Evolutionary conservation across 2,329 filamentous ascomycete genomes (phyloP).

Genomic region (Balansia obtecta): DNA sequence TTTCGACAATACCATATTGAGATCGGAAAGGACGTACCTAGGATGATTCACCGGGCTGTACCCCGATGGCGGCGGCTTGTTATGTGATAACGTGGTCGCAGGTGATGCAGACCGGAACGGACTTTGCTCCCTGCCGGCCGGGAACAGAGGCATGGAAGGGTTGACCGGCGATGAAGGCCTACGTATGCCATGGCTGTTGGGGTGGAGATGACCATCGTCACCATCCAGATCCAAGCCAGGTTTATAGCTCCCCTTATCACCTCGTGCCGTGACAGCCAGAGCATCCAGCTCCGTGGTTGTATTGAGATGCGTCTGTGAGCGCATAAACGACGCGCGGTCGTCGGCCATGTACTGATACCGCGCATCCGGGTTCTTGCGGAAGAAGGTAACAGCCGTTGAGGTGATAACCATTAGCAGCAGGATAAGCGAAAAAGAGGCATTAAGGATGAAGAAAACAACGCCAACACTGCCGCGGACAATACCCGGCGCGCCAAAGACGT

Average conservation of each 20-base stretch:
- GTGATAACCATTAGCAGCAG: constrained; percentile 63
- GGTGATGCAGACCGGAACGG: constrained; percentile 24
- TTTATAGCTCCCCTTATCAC: constrained; percentile 39
- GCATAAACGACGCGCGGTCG: constrained; percentile 91
- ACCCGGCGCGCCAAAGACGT: constrained; percentile 69
- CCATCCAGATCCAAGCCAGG: constrained; percentile 26
- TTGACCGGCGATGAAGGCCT: constrained; percentile 23
- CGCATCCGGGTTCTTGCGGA: constrained; percentile 85
- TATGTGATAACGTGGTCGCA: constrained; percentile 14
- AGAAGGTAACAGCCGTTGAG: constrained; percentile 53
- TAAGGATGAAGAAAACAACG: constrained; percentile 77
- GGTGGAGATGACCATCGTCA: constrained; percentile 28
- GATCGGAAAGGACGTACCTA: constrained; percentile 18
- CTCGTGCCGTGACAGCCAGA: constrained; percentile 77
- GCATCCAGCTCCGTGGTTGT: constrained; percentile 78
- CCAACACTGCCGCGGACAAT: constrained; percentile 80
- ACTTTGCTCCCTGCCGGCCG: constrained; percentile 23
- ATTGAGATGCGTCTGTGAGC: constrained; percentile 70
- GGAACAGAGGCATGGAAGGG: constrained; percentile 31
- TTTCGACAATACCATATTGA: background rate
- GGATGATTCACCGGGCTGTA: constrained; percentile 27
- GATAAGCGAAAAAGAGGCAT: constrained; percentile 70
- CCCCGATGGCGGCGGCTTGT: constrained; percentile 8
- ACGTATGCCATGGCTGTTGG: constrained; percentile 15
- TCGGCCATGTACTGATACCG: constrained; percentile 93